These are phyloP conservation scores for Intubia oerlemansii DNA, from an alignment of 2,329 filamentous ascomycete genomes.

Conservation along the genomic window DNA sequence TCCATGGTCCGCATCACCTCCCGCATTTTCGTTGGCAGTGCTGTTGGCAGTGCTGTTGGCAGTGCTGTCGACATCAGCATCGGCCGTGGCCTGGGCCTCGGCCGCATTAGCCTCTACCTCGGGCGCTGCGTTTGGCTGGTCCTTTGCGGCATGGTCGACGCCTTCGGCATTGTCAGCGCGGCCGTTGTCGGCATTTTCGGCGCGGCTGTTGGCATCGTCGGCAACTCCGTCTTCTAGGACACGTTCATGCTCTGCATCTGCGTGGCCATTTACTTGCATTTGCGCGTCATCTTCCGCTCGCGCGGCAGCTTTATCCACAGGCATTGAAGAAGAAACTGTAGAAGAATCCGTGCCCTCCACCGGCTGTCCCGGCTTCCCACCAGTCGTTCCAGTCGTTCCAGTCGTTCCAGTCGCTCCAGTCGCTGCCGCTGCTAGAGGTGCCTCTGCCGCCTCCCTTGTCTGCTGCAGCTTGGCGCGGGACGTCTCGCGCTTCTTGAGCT, in stretches of 20 bases:
- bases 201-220: not conserved
- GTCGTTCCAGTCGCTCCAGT: too few species aligned
- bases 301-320: slow-evolving; percentile 5
- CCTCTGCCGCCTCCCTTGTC: slow-evolving; percentile 15
- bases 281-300: slow-evolving; percentile 3
- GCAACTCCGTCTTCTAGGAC: slow-evolving; percentile 1
- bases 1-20: too few species aligned
- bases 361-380: not conserved
- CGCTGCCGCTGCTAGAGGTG: slow-evolving; percentile 4
- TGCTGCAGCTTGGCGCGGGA: slow-evolving; percentile 29
- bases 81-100: slow-evolving; percentile 2
- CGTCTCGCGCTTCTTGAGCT: slow-evolving; percentile 71
- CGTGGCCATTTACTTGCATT: slow-evolving; percentile 4
- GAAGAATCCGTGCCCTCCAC: slow-evolving; percentile 1
- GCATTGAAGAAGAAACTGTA: slow-evolving; percentile 3
- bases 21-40: too few species aligned
- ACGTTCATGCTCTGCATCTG: slow-evolving; percentile 3
- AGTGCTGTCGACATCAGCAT: slow-evolving; percentile 7
- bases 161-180: not conserved
- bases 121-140: too few species aligned
- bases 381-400: too few species aligned
- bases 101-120: too few species aligned
- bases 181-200: slow-evolving; percentile 1
- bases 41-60: too few species aligned
- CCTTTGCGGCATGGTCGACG: not conserved